phyloP scores from a whole-genome alignment of 1,139 yeast genomes.

The Magnusiomyces magnusii region DNA sequence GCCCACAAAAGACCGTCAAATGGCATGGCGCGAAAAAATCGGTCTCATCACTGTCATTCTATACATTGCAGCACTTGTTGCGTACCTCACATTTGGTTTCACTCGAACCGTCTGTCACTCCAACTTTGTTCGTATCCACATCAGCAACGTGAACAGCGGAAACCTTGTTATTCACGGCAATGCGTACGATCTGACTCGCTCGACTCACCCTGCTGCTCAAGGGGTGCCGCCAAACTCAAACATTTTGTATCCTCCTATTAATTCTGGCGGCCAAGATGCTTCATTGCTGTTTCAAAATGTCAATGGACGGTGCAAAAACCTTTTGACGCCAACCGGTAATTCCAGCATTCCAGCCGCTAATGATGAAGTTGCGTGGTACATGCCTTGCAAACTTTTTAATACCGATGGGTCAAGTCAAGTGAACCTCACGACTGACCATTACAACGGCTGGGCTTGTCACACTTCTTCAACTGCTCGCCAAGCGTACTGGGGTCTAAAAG shows the following conservation, averaged over 20 bases:
- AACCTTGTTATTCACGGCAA: conserved; percentile 73
- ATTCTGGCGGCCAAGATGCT: conserved; percentile 88
- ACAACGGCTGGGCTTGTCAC: conserved; percentile 89
- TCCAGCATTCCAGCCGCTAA: conserved; percentile 61
- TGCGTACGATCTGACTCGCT: conserved; percentile 61
- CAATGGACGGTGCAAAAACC: conserved; percentile 81
- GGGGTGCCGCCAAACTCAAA: conserved; percentile 65
- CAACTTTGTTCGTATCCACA: conserved; percentile 45
- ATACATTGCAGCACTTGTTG: conserved; percentile 69
- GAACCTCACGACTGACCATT: conserved; percentile 49
- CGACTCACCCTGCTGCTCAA: conserved; percentile 73
- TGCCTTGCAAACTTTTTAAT: conserved; percentile 73
- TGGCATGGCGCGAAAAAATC: conserved; percentile 96
- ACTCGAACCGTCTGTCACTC: conserved; percentile 73
- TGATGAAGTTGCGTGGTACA: conserved; percentile 83
- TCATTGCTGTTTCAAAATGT: conserved; percentile 90
- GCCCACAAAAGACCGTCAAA: conserved; percentile 70
- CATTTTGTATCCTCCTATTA: conserved; percentile 71
- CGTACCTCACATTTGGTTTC: conserved; percentile 86
- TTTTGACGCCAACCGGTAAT: conserved; percentile 65
- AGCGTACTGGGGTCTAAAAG: conserved; percentile 53
- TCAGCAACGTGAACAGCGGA: conserved; percentile 51
- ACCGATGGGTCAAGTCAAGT: conserved; percentile 66
- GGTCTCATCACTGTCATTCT: conserved; percentile 72
- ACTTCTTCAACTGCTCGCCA: conserved; percentile 62